These are phyloP conservation scores for Plasmodium cynomolgi DNA, from an alignment of 169 alveolate species.

Conservation along the genomic window DNA sequence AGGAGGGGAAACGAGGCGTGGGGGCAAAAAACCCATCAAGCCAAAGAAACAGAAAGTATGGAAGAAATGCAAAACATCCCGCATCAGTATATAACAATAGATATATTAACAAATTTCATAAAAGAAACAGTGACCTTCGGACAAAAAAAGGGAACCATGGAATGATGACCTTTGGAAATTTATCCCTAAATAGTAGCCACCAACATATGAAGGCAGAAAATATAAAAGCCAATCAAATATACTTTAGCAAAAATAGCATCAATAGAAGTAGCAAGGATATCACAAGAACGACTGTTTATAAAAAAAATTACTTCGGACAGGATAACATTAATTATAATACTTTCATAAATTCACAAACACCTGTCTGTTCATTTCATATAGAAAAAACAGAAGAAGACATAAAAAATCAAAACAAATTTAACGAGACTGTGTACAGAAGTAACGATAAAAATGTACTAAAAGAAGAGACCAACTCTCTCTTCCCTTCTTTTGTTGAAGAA, in stretches of 20 bases:
- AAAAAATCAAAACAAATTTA: conserved; percentile 25
- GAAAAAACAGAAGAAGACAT: conserved; percentile 72
- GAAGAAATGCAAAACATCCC: conserved; percentile 29
- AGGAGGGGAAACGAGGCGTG: conserved; percentile 24
- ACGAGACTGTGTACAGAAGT: background rate
- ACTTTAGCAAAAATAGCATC: conserved; percentile 3
- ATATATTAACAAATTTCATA: conserved; percentile 49
- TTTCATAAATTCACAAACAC: conserved; percentile 46
- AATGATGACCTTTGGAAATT: conserved; percentile 12
- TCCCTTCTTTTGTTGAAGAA: conserved; percentile 58
- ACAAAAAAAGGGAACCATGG: conserved; percentile 11
- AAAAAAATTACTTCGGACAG: conserved; percentile 51
- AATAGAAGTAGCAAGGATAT: conserved; percentile 20
- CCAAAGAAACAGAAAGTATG: conserved; percentile 55
- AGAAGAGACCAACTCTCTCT: background rate
- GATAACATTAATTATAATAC: conserved; percentile 69
- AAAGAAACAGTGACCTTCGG: conserved; percentile 22
- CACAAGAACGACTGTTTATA: conserved; percentile 5
- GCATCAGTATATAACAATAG: conserved; percentile 32
- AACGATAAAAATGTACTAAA: background rate
- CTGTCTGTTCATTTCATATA: conserved; percentile 66
- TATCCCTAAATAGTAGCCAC: background rate
- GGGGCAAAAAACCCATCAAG: conserved; percentile 6
- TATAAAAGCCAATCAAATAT: background rate
- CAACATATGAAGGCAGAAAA: conserved; percentile 30